These are phyloP conservation scores for Cercospora beticola DNA, from an alignment of 2,329 filamentous ascomycete genomes.

Conservation along the genomic window DNA sequence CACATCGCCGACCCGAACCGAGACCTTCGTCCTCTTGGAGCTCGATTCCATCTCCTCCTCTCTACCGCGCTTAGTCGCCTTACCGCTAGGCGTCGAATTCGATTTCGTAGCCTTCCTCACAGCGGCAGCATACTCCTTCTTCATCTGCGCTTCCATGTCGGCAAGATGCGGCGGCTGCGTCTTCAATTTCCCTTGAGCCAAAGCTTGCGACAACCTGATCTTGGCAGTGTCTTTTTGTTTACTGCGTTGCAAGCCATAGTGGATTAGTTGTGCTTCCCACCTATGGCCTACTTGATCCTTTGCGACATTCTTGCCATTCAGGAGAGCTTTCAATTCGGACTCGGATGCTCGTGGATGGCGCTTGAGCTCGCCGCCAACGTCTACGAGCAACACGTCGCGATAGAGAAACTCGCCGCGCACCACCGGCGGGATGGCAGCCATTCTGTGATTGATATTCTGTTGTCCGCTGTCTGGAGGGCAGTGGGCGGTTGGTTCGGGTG, in stretches of 20 bases:
- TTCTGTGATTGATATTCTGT: not conserved
- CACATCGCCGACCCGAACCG: conserved; percentile 29
- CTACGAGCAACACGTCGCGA: conserved; percentile 33
- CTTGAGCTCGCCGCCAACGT: conserved; percentile 33
- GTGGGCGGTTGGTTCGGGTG: not conserved
- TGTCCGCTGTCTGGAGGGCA: not conserved
- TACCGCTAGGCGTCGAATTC: not conserved
- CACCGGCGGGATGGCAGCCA: conserved; percentile 15
- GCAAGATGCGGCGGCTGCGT: conserved; percentile 51
- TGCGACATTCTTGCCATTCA: conserved; percentile 25
- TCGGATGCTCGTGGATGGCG: conserved; percentile 33
- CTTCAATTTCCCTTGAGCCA: conserved; percentile 50
- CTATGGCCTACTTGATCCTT: conserved; percentile 59
- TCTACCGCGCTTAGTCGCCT: conserved; percentile 28
- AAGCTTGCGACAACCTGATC: conserved; percentile 58
- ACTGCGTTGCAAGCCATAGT: conserved; percentile 59
- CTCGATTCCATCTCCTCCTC: conserved; percentile 23
- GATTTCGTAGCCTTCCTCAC: conserved; percentile 48
- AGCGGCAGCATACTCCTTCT: conserved; percentile 57
- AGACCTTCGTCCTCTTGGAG: conserved; percentile 32
- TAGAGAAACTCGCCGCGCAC: conserved; percentile 35
- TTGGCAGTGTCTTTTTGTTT: conserved; percentile 60
- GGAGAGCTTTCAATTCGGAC: conserved; percentile 28
- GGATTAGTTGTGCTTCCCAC: conserved; percentile 62
- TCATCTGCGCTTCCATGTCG: conserved; percentile 55